These are phyloP conservation scores for Cercospora brassicicola DNA, from an alignment of 2,329 filamentous ascomycete species.

Conservation along the genomic window DNA sequence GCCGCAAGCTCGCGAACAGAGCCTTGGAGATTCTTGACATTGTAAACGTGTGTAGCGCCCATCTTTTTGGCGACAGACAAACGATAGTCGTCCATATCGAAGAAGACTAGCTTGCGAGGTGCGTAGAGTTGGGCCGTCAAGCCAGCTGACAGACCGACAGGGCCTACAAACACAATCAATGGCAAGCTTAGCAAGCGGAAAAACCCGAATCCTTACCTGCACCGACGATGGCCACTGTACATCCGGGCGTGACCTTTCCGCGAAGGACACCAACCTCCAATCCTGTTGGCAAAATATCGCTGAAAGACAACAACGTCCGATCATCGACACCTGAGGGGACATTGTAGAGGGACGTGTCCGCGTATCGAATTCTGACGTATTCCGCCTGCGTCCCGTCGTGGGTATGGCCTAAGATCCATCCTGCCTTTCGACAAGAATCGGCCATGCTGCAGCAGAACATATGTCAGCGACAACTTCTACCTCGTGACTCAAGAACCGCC, in stretches of 20 bases:
- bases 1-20: too few relatives aligned
- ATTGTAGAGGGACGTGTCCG: conserved; percentile 51
- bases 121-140: conserved; percentile 58
- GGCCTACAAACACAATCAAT: conserved; percentile 40
- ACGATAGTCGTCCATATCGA: conserved; percentile 54
- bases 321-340: conserved; percentile 48
- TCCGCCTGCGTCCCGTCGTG: conserved; percentile 60
- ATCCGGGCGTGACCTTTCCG: conserved; percentile 54
- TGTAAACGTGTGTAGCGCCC: conserved; percentile 49
- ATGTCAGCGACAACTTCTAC: background rate
- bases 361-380: conserved; percentile 56
- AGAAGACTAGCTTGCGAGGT: conserved; percentile 52
- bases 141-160: conserved; percentile 57
- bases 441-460: conserved; percentile 47
- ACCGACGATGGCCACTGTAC: conserved; percentile 57
- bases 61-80: conserved; percentile 51
- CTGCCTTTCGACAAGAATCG: conserved; percentile 55
- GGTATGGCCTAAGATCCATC: conserved; percentile 57
- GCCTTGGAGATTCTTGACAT: conserved; percentile 45
- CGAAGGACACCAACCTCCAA: conserved; percentile 57
- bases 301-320: conserved; percentile 51
- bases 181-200: background rate
- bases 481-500: too few relatives aligned
- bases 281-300: conserved; percentile 59
- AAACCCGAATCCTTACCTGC: conserved; percentile 28